phyloP scores from a whole-genome alignment of 139 green algal species.

The Yamagishiella unicocca region DNA sequence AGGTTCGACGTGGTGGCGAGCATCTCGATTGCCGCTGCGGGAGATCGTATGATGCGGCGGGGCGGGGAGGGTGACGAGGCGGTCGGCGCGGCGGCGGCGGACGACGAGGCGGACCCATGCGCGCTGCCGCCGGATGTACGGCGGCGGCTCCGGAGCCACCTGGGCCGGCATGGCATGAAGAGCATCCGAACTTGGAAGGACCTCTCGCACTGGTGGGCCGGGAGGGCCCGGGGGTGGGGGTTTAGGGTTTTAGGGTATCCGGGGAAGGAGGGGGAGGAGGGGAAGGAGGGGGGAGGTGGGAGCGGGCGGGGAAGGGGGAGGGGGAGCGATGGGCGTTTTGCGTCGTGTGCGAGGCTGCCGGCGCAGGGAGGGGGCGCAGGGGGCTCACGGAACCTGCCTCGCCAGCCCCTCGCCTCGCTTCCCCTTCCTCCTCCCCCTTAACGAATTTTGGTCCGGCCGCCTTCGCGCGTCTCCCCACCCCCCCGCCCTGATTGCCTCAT shows the following conservation, averaged over 20 bases:
- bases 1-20: slow-evolving; percentile 14
- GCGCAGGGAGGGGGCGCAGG: background rate
- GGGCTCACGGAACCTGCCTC: no score
- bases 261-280: background rate
- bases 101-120: background rate
- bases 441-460: background rate
- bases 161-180: background rate
- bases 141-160: background rate
- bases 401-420: no score
- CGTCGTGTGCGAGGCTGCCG: no score
- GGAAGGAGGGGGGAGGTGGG: background rate
- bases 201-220: slow-evolving; percentile 5
- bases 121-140: slow-evolving; percentile 21
- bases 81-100: background rate
- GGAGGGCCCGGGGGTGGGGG: background rate
- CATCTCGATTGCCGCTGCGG: background rate
- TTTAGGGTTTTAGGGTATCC: no score
- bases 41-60: slow-evolving; percentile 3
- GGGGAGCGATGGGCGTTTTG: background rate
- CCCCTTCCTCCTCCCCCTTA: background rate
- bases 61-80: background rate
- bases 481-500: no score
- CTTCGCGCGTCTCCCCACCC: no score
- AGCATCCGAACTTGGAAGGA: slow-evolving; percentile 29
- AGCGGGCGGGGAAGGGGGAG: background rate